phyloP scores from a whole-genome alignment of 2,329 filamentous ascomycete genomes.

The Cytospora schulzeri region DNA sequence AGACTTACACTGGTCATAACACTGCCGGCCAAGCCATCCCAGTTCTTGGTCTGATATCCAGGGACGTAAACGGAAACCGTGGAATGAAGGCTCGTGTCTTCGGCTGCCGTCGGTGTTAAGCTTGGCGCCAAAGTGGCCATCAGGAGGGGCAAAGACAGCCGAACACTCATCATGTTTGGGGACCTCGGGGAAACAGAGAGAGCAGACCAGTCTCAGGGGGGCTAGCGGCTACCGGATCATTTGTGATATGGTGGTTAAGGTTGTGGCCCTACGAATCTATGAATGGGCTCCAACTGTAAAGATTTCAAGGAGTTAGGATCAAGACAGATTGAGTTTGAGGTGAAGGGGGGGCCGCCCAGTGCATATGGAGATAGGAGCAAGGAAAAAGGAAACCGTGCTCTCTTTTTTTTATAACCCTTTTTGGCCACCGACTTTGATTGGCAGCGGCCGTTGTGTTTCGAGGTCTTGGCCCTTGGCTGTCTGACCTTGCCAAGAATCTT shows the following conservation, averaged over 20 bases:
- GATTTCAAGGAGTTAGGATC: background rate
- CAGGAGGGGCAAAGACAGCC: conserved; percentile 18
- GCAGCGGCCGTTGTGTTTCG: conserved; percentile 7
- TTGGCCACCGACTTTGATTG: background rate
- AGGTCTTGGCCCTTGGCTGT: conserved; percentile 24
- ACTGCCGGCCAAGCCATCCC: conserved; percentile 49
- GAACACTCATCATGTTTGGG: conserved; percentile 21
- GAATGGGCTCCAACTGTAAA: conserved; percentile 9
- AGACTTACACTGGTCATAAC: conserved; percentile 46
- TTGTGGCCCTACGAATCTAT: background rate
- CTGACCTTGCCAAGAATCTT: conserved; percentile 20
- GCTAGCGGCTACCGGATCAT: conserved; percentile 14
- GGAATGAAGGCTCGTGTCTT: conserved; percentile 36
- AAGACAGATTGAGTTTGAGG: background rate
- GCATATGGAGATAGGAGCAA: background rate
- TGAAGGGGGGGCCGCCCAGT: background rate
- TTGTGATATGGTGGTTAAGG: conserved; percentile 8
- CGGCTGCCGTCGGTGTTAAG: conserved; percentile 26
- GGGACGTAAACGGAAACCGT: conserved; percentile 50
- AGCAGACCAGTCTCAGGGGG: conserved; percentile 5
- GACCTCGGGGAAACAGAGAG: background rate
- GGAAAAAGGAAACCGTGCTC: conserved; percentile 2
- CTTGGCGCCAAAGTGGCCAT: conserved; percentile 21
- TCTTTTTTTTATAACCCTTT: background rate
- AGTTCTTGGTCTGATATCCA: conserved; percentile 44